Evolutionary conservation across 169 alveolate species (phyloP).

Genomic region (Babesia bigemina): DNA sequence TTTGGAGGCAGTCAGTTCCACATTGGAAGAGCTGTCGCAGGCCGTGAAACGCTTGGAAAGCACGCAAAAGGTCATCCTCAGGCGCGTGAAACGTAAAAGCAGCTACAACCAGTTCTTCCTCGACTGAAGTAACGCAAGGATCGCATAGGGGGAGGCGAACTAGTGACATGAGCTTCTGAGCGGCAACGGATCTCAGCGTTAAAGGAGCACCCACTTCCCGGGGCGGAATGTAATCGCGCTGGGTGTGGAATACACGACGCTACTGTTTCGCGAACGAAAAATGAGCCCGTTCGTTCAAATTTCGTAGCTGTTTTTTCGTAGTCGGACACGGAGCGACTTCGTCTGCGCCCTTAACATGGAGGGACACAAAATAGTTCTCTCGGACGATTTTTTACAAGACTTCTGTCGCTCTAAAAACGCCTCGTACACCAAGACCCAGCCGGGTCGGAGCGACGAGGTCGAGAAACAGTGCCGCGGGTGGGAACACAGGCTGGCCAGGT

Average conservation of each 20-base stretch:
- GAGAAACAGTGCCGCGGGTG: constrained; percentile 17
- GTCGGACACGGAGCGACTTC: too few relatives aligned
- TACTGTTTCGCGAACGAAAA: too few relatives aligned
- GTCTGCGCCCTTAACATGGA: neutral
- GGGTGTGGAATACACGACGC: too few relatives aligned
- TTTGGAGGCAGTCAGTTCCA: neutral
- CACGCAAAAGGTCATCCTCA: constrained; percentile 8
- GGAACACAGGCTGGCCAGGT: constrained; percentile 35
- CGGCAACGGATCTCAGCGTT: too few relatives aligned
- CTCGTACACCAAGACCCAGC: constrained; percentile 14
- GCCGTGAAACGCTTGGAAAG: constrained; percentile 10
- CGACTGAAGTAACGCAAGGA: neutral
- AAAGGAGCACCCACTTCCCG: too few relatives aligned
- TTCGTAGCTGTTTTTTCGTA: too few relatives aligned
- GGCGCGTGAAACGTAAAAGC: neutral
- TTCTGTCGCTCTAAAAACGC: constrained; percentile 23
- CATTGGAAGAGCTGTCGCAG: neutral
- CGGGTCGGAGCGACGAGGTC: neutral
- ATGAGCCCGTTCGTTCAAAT: too few relatives aligned
- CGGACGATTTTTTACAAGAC: constrained; percentile 58
- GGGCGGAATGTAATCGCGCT: too few relatives aligned
- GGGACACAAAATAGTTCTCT: constrained; percentile 46
- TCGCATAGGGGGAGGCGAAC: too few relatives aligned
- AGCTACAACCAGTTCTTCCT: constrained; percentile 16
- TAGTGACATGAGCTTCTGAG: too few relatives aligned